Conservation (phyloP, 768 basidiomycete species). For the Tulasnella sp. region DNA sequence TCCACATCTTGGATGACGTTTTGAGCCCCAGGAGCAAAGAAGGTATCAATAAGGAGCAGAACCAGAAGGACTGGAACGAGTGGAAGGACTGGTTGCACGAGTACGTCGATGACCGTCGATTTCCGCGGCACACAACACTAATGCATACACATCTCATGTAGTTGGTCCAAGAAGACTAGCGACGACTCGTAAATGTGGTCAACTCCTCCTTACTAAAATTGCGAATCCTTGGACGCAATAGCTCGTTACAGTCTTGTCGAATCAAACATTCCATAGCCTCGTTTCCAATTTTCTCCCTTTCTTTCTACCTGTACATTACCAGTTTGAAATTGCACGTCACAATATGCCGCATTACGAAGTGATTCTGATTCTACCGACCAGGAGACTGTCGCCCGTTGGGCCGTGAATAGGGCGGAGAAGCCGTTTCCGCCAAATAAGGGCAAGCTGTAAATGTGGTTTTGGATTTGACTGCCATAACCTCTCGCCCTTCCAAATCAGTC, state of each 20-base stretch:
- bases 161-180: neutral
- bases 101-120: neutral
- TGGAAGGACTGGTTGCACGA: constrained; percentile 13
- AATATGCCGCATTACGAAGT: neutral
- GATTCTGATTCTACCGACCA: neutral
- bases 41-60: neutral
- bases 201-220: neutral
- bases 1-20: constrained; percentile 3
- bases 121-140: neutral
- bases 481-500: neutral
- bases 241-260: neutral
- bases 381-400: neutral
- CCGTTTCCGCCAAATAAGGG: neutral
- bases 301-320: neutral
- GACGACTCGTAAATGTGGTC: neutral
- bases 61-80: constrained; percentile 9
- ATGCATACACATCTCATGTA: neutral
- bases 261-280: no score
- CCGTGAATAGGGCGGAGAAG: neutral
- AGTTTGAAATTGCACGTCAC: neutral
- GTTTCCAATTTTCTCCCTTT: neutral
- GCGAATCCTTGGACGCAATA: neutral
- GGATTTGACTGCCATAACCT: neutral
- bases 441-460: neutral
- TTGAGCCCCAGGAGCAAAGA: constrained; percentile 8